Percentiles rank a stretch among this genome's conserved stretches.
Conservation (phyloP, 2,329 filamentous ascomycete genomes). For the Zymoseptoria passerinii region DNA sequence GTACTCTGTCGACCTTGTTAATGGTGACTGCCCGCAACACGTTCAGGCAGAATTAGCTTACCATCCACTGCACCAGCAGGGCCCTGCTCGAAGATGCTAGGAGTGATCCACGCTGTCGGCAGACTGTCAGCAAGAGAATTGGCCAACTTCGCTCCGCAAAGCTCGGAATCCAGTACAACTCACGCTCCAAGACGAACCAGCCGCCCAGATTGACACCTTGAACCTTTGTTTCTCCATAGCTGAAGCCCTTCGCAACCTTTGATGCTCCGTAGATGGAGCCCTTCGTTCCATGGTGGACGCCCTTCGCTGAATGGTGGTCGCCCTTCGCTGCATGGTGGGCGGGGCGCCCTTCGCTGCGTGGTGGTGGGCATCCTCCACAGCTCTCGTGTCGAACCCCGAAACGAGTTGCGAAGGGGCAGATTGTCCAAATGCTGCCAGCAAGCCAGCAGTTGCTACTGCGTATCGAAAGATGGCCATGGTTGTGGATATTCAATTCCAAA, state of each 20-base stretch:
- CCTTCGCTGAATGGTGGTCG: no score
- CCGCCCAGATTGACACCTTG: conserved; percentile 58
- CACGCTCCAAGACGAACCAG: conserved; percentile 55
- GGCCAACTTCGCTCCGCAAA: neutral
- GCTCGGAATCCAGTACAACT: conserved; percentile 39
- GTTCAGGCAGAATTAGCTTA: conserved; percentile 5
- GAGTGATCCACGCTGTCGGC: conserved; percentile 33
- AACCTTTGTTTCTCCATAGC: conserved; percentile 48
- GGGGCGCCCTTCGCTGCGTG: no score
- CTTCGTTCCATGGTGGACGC: no score
- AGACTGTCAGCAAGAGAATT: neutral
- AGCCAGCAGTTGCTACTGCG: conserved; percentile 17
- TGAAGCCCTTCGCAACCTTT: conserved; percentile 30
- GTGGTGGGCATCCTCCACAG: conserved; percentile 1
- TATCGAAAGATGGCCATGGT: conserved; percentile 17
- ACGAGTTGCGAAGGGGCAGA: conserved; percentile 16
- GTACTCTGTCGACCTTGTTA: conserved; percentile 19
- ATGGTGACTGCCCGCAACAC: neutral
- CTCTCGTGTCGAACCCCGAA: conserved; percentile 13
- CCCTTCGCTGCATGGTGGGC: no score
- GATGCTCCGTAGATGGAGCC: no score
- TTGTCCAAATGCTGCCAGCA: conserved; percentile 18
- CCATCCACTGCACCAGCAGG: conserved; percentile 46
- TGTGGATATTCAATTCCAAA: neutral
- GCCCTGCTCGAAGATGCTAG: conserved; percentile 48